Conservation (phyloP, 2,329 filamentous ascomycete species). For the Colletotrichum godetiae region DNA sequence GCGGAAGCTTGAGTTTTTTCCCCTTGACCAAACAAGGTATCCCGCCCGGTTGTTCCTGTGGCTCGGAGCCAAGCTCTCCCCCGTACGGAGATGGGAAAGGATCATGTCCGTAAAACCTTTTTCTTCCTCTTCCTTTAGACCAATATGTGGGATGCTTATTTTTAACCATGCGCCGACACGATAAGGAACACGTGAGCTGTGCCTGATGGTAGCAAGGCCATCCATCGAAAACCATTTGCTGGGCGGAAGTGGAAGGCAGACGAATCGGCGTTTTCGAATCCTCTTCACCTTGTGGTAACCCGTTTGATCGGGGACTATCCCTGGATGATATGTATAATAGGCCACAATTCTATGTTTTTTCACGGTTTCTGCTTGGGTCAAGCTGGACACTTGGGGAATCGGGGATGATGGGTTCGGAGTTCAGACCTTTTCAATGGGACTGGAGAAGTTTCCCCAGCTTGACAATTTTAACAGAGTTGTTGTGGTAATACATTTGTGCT, state of each 20-base stretch:
- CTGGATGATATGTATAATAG: neutral
- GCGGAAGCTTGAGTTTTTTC: neutral
- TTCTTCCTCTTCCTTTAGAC: too few relatives aligned
- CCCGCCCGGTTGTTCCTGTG: neutral
- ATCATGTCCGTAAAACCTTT: neutral
- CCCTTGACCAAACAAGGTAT: neutral
- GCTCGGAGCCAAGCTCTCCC: neutral
- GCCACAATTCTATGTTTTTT: neutral
- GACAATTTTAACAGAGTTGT: neutral
- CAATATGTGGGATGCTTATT: neutral
- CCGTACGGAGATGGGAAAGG: neutral
- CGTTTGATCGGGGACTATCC: neutral
- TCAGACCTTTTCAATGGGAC: neutral
- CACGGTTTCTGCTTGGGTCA: neutral
- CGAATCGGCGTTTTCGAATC: neutral
- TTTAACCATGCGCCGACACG: neutral
- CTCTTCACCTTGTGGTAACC: neutral
- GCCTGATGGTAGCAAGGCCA: conserved; percentile 25
- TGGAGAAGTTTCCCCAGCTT: too few relatives aligned
- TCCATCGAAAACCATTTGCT: neutral
- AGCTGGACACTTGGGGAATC: neutral
- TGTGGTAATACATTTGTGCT: neutral
- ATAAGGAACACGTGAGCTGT: conserved; percentile 18
- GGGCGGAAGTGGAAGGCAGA: neutral
- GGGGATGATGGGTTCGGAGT: neutral